Evolutionary conservation across 2,329 filamentous ascomycete species (phyloP).

Genomic region (Sporothrix humicola): DNA sequence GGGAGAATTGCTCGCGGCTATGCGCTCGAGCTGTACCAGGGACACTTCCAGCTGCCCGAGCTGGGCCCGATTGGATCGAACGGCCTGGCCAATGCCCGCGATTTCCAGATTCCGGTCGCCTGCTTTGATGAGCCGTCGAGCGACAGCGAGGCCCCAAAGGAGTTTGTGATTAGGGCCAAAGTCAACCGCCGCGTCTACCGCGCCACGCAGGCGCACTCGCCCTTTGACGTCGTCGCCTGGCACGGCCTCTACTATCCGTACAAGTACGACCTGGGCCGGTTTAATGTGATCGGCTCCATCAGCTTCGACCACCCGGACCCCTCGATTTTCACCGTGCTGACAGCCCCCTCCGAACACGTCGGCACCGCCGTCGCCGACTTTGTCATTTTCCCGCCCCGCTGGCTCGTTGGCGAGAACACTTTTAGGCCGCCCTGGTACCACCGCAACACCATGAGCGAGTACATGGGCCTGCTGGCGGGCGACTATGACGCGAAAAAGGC

Average conservation of each 20-base stretch:
- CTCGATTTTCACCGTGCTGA: constrained; percentile 75
- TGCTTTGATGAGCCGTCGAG: constrained; percentile 61
- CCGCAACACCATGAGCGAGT: constrained; percentile 70
- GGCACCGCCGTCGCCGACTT: constrained; percentile 73
- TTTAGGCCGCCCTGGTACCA: constrained; percentile 77
- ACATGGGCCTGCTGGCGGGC: constrained; percentile 65
- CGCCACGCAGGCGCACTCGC: constrained; percentile 68
- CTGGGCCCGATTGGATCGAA: constrained; percentile 76
- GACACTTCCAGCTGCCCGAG: constrained; percentile 73
- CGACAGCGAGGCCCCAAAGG: constrained; percentile 55
- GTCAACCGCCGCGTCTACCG: constrained; percentile 71
- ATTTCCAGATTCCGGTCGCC: constrained; percentile 76
- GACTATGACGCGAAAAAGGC: constrained; percentile 68
- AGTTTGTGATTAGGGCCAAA: constrained; percentile 64
- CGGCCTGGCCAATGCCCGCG: constrained; percentile 73
- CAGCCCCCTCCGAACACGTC: constrained; percentile 63
- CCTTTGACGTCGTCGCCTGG: constrained; percentile 81
- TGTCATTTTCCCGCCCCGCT: constrained; percentile 73
- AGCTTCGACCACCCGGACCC: constrained; percentile 81
- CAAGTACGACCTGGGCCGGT: constrained; percentile 81
- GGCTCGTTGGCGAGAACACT: constrained; percentile 71
- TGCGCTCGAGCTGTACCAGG: constrained; percentile 75
- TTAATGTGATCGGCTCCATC: constrained; percentile 75
- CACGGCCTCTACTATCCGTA: constrained; percentile 80
- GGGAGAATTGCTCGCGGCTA: constrained; percentile 65